Evolutionary conservation across 2,329 filamentous ascomycete species (phyloP), one percentile per base, ranked within the genome.

Genomic region (Cladosporium oxysporum): DNA sequence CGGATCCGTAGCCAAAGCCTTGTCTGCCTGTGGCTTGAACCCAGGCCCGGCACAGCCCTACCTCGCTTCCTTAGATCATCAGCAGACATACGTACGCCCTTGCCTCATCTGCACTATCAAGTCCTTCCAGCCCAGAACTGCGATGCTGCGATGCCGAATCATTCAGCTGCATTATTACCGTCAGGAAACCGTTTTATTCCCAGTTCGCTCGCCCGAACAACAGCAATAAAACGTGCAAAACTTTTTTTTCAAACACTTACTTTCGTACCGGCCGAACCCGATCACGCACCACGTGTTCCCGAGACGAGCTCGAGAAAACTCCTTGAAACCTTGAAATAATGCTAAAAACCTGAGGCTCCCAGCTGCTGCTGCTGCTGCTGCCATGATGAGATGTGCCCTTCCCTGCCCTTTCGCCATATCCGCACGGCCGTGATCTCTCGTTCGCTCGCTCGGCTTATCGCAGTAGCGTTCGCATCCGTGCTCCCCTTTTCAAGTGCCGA

Each of bases 401-500:
- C 5, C 8, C 12, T 37, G 35, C 35, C 35, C 33, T 31, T 18
- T 11, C 8, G 14, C 14, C 52, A 33, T 55, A 31, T 55, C 52
- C 52, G 52, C 52, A 55, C 52, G 28, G 52, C 31, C 52, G 52
- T 29, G 14, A 55, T 55, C 52, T 53, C 29, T 29, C 50, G 28
- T 29, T 31, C 50, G 28, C 7, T 29, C 50, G 29, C 52, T 55
- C 52, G 52, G 52, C 52, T 55, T 33, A 29, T 55, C 52, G 31
- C 52, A 55, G 52, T 33, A 55, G 52, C 52, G 41, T 29, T 55
- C 29, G 52, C n/a, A 31, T 28, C 52, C 52, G 52, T 55, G 52
- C 52, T 8, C 18, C 3, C 1, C 5, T n/a, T 29, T 55, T 11
- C 52, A 55, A 33, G 28, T 55, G 52, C 52, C 52, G 52, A 55